These are phyloP conservation scores for Fraxinus americana DNA, from an alignment of 257 asterid species.

Conservation along the genomic window DNA sequence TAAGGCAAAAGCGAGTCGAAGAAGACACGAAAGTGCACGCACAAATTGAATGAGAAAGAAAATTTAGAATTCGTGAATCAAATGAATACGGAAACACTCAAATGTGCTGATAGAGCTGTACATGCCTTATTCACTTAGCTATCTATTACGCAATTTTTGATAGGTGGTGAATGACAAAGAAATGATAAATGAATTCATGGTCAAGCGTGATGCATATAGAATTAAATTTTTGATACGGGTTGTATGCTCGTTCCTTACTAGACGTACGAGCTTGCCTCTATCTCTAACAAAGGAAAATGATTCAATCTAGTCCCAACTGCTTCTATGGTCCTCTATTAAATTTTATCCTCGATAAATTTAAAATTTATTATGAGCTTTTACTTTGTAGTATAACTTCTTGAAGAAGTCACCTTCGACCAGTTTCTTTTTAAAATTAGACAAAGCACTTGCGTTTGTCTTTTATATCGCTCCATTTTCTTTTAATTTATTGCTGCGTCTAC, in stretches of 20 bases:
- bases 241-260: not conserved
- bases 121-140: not conserved
- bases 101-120: not conserved
- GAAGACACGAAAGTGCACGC: conserved; percentile 46
- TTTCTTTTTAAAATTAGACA: too few species aligned
- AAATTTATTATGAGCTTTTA: too few species aligned
- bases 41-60: conserved; percentile 31
- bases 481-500: not conserved
- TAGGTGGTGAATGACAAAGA: not conserved
- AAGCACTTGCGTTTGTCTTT: too few species aligned
- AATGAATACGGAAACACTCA: not conserved
- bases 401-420: too few species aligned
- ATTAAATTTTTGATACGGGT: not conserved
- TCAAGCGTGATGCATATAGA: not conserved
- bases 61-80: not conserved
- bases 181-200: not conserved
- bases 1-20: conserved; percentile 37
- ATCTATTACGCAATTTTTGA: not conserved
- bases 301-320: too few species aligned
- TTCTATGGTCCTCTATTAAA: too few species aligned
- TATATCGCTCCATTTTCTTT: too few species aligned
- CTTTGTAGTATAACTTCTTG: too few species aligned
- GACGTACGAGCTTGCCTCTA: too few species aligned
- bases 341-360: not conserved
- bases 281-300: too few species aligned